Evolutionary conservation across 2,329 filamentous ascomycete species (phyloP), one percentile per base, ranked within the genome.

Genomic region (Canariomyces notabilis): DNA sequence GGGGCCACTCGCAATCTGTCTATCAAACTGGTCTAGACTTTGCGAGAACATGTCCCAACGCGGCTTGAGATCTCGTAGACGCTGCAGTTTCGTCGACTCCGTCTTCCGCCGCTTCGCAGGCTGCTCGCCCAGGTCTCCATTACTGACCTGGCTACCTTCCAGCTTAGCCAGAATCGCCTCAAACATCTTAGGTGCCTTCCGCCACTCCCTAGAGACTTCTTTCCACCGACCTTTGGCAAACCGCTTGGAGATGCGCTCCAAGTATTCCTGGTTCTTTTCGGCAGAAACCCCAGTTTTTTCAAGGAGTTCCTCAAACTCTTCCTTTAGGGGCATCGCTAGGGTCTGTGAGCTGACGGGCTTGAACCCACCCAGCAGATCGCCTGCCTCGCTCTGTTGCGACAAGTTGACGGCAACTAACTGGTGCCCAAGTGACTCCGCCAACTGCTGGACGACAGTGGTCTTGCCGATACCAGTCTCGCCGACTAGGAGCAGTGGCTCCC

Each of bases 381-480:
- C 87, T 33, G 87, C 90, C 67, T 99, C 94, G 60, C 90, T 97
- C 64, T 99, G 94, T 63, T 98, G 94, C 0, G 93, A 98, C 62
- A 99, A 67, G 61, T 99, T 99, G 61, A 98, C 89, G 2, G 90
- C 88, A 0, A 89, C 86, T 11, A 99, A 77, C 58, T 88, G 94
- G 61, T 89, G 86, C 1, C 90, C 88, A 21, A 96, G 75, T 3
- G 85, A 78, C 48, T 86, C 83, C 0, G 93, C 89, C 46, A 99
- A 73, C 61, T 96, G 89, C 64, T 99, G 93, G 12, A 98, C 84
- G 20, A 93, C 87, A 0, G 93, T 95, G 0, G 93, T 99, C 68
- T 99, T 99, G 59, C 93, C 93, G 41, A 95, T 96, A 71, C 93
- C 93, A 6, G 93, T 99, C 70, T 99, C 93, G 61, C 93, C 93